Percentiles rank a stretch among this genome's conserved stretches.
These are phyloP conservation scores for Alnus glutinosa DNA, from an alignment of 306 rosid genomes.

Conservation along the genomic window DNA sequence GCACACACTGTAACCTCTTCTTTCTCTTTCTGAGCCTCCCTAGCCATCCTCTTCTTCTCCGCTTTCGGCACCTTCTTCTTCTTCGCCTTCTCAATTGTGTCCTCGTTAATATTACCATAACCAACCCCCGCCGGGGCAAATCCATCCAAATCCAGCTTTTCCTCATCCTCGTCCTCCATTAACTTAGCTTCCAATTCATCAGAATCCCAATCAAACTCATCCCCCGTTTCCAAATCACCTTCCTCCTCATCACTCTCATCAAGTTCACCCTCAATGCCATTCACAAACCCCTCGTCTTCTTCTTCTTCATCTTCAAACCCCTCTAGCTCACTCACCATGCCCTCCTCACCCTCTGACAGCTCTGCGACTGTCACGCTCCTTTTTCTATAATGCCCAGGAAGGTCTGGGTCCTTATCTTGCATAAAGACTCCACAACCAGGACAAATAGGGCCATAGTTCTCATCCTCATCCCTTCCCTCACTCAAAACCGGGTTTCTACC, in stretches of 20 bases:
- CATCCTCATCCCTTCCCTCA: constrained; percentile 94
- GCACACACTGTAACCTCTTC: constrained; percentile 96
- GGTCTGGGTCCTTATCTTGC: constrained; percentile 73
- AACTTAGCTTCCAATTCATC: constrained; percentile 75
- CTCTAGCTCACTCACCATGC: constrained; percentile 27
- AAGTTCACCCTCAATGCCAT: constrained; percentile 31
- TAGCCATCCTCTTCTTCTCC: constrained; percentile 69
- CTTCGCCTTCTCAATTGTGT: constrained; percentile 55
- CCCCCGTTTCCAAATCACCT: constrained; percentile 30
- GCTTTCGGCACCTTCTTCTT: constrained; percentile 75
- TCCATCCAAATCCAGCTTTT: constrained; percentile 56
- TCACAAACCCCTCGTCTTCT: constrained; percentile 26
- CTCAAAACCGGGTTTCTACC: constrained; percentile 57
- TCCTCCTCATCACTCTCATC: constrained; percentile 39
- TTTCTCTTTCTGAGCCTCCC: constrained; percentile 70
- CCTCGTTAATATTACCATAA: constrained; percentile 76
- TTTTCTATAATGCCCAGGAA: constrained; percentile 71
- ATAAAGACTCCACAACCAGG: constrained; percentile 97
- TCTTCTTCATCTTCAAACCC: constrained; percentile 17
- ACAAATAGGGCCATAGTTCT: constrained; percentile 66
- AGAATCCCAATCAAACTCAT: constrained; percentile 69
- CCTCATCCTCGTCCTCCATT: constrained; percentile 51
- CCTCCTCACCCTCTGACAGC: constrained; percentile 37
- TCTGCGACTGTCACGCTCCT: constrained; percentile 40
- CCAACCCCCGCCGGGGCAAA: constrained; percentile 80